Base-by-base conservation (phyloP, 129 eudicot genomes). In the Flaveria robusta region DNA sequence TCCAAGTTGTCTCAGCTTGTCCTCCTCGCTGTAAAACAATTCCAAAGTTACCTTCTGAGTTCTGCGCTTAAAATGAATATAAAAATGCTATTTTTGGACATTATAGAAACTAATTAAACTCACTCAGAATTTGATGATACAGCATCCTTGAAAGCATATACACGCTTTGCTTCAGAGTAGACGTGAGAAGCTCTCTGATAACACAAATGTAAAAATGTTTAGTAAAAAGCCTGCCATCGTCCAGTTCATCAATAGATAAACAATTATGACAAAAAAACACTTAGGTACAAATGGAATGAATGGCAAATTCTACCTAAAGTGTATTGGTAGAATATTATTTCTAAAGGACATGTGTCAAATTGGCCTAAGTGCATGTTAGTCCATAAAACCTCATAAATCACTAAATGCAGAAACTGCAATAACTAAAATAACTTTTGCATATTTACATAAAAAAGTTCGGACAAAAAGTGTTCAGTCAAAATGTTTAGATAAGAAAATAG, bases 121-220 rank as follows among this genome's bases (percentile, higher is more conserved):
- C 75, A 87, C 97, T 91, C 86, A 18, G 78, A 79, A 51, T 83
- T 59, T 73, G 97, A 87, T 58, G 90, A 87, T 11, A 89, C 97
- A 1, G 86, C 86, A 65, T 92, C 93, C 84, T 92, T 89, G 85
- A 92, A 92, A 71, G 88, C 90, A 74, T 87, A 84, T 18, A 92
- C 96, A 16, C 96, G 92, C 64, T 85, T 92, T 19, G 97, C 96
- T 86, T 92, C 97, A 56, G 96, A 86, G 83, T 92, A 92, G 43
- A 92, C 97, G 70, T 92, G 97, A 64, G 85, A 85, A 46, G 93
- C 96, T 81, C 96, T 87, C 97, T 89, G 88, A 29, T 47, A 77
- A 80, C 27, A 56, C 23, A 73, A 42, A 77, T 15, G 41, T 66
- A 8, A 10, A 49, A 71, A 62, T 15, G 12, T 71, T 59, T 6